These are phyloP conservation scores for Annona squamosa DNA, from an alignment of 164 flowering plant species.

Conservation along the genomic window DNA sequence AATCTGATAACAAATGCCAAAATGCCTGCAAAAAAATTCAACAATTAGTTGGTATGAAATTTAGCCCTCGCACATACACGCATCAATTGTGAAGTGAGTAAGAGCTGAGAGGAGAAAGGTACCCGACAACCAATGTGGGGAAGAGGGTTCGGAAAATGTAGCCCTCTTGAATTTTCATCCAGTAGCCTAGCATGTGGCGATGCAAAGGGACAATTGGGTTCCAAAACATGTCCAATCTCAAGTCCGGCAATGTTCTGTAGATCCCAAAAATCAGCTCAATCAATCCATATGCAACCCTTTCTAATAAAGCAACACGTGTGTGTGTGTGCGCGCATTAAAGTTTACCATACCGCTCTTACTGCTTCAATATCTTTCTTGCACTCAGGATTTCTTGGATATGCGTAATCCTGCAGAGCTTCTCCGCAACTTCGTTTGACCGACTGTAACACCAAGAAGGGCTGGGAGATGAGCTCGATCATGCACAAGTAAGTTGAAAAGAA, in stretches of 20 bases:
- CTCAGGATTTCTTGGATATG: not conserved
- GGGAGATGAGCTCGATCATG: no score
- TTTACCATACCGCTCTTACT: not conserved
- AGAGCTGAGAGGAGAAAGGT: no score
- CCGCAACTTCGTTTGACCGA: not conserved
- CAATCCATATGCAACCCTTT: not conserved
- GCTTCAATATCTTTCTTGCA: not conserved
- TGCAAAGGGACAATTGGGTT: constrained; percentile 18
- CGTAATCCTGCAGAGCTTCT: not conserved
- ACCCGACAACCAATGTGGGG: not conserved
- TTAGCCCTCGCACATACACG: no score
- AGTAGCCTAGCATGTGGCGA: constrained; percentile 12
- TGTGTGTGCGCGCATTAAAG: not conserved
- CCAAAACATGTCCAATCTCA: constrained; percentile 13
- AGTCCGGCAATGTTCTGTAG: constrained; percentile 14
- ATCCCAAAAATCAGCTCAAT: not conserved
- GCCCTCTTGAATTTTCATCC: not conserved
- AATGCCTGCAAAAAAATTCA: no score
- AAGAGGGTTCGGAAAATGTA: not conserved
- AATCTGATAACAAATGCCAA: no score
- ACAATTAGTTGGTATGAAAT: not conserved
- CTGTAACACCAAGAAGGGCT: not conserved
- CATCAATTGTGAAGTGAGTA: no score
- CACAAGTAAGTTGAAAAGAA: no score
- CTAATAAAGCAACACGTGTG: not conserved